phyloP scores from a whole-genome alignment of 78 protist species.

The slime mould (Dictyostelium discoideum) region DNA sequence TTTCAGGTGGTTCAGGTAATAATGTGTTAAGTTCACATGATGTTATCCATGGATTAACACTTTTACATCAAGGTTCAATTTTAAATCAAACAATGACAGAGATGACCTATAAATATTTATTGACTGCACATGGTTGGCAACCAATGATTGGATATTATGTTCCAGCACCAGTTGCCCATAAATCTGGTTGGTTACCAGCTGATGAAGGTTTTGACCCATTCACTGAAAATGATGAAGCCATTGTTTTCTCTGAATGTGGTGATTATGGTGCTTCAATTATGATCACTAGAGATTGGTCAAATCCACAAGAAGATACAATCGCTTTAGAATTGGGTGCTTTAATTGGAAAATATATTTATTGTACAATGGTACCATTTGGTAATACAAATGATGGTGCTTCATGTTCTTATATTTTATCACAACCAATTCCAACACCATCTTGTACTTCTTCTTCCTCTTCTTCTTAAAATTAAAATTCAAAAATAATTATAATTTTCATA shows the following conservation, averaged over 20 bases:
- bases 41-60: slow-evolving; percentile 42
- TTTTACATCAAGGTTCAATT: background rate
- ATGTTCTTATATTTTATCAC: slow-evolving; percentile 39
- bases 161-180: slow-evolving; percentile 69
- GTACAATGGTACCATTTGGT: slow-evolving; percentile 67
- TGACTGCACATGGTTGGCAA: slow-evolving; percentile 74
- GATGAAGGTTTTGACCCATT: slow-evolving; percentile 64
- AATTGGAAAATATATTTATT: slow-evolving; percentile 45
- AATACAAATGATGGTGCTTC: slow-evolving; percentile 39
- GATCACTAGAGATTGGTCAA: slow-evolving; percentile 68
- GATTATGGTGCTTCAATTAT: slow-evolving; percentile 32
- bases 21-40: slow-evolving; percentile 37
- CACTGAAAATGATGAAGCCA: slow-evolving; percentile 77
- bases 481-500: no score
- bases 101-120: slow-evolving; percentile 14
- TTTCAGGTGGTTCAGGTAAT: slow-evolving; percentile 19
- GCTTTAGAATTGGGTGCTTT: slow-evolving; percentile 54
- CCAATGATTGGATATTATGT: slow-evolving; percentile 57
- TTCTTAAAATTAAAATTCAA: no score
- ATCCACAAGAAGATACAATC: slow-evolving; percentile 17
- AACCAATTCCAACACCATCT: slow-evolving; percentile 33
- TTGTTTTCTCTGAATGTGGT: slow-evolving; percentile 72
- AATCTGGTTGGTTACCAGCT: slow-evolving; percentile 79
- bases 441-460: background rate
- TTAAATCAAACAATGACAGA: background rate